Evolutionary conservation across 1,284 basidiomycete genomes (phyloP).

Genomic region (Leccinum insolens): DNA sequence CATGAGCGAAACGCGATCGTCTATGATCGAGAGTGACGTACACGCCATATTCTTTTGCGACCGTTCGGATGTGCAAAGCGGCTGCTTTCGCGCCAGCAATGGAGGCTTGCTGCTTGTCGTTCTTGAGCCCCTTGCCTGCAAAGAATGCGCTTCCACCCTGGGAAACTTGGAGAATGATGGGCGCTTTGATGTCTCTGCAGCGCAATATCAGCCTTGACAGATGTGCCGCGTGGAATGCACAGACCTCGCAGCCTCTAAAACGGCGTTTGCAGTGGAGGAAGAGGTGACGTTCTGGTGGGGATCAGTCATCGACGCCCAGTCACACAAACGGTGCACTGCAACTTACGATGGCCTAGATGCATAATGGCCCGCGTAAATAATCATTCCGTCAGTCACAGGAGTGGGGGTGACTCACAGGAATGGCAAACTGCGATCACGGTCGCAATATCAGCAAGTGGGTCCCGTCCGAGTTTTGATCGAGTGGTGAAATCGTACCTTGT

Average conservation of each 20-base stretch:
- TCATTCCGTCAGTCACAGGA: not conserved
- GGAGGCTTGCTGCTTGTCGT: conserved; percentile 97
- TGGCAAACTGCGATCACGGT: conserved; percentile 56
- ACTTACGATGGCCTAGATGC: conserved; percentile 62
- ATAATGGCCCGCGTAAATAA: not conserved
- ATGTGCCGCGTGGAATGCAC: not conserved
- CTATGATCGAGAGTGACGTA: conserved; percentile 44
- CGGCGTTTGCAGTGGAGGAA: conserved; percentile 76
- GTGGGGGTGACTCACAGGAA: conserved; percentile 53
- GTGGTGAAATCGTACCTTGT: conserved; percentile 52
- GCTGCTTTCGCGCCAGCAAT: conserved; percentile 91
- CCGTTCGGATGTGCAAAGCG: conserved; percentile 89
- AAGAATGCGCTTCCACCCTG: conserved; percentile 98
- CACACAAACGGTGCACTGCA: conserved; percentile 2
- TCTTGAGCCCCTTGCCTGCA: conserved; percentile 95
- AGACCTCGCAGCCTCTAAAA: conserved; percentile 75
- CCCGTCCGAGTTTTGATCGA: not conserved
- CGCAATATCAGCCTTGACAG: conserved; percentile 8
- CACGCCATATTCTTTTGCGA: conserved; percentile 91
- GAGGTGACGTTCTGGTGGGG: conserved; percentile 65
- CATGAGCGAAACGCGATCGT: not conserved
- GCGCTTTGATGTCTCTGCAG: conserved; percentile 84
- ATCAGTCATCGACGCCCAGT: conserved; percentile 8
- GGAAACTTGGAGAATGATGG: conserved; percentile 98
- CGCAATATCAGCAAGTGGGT: conserved; percentile 2